Evolutionary conservation across 2,329 filamentous ascomycete genomes (phyloP), one percentile per base, ranked within the genome.

Genomic region (Trichoderma polysporum): DNA sequence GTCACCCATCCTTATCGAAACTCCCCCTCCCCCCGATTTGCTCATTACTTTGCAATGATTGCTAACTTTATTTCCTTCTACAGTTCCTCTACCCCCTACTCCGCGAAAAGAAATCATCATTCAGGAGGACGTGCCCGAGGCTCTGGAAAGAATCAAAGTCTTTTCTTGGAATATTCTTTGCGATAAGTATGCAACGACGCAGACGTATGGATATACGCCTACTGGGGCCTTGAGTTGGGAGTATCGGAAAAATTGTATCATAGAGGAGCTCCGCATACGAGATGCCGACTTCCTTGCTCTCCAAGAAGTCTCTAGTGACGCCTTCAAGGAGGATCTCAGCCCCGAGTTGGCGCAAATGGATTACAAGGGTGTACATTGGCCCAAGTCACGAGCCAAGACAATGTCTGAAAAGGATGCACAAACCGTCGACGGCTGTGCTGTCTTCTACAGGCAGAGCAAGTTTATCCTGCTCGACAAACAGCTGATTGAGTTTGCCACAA

Each of bases 121-220:
- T 27, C 90, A 88, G 72, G 87, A 88, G 77, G 90, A 90, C 70
- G 82, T 84, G 65, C 84, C 81, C 77, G 73, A 84, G 1, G 82
- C 76, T 63, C 78, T 87, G 69, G 88, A 97, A 74, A 90, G 88
- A 62, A 88, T 98, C 76, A 92, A 91, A 66, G 90, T 97, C 9
- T 84, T 98, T 69, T 96, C 92, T 25, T 97, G 95, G 89, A 99
- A 99, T 77, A 97, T 94, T 54, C 86, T 99, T 12, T 97, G 94
- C 79, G 93, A 97, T 79, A 92, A 93, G 74, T 97, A 95, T 73
- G 94, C 94, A 4, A 97, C 94, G 0, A 85, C 88, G 64, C 85
- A 89, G 64, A 88, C 92, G 69, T 98, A 97, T 76, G 94, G 94
- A 50, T 98, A 98, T 77, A 94, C 93, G 0, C 92, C 95, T 2